These are phyloP conservation scores for Aurifilum marmelostoma DNA, from an alignment of 2,329 filamentous ascomycete species.

Conservation along the genomic window DNA sequence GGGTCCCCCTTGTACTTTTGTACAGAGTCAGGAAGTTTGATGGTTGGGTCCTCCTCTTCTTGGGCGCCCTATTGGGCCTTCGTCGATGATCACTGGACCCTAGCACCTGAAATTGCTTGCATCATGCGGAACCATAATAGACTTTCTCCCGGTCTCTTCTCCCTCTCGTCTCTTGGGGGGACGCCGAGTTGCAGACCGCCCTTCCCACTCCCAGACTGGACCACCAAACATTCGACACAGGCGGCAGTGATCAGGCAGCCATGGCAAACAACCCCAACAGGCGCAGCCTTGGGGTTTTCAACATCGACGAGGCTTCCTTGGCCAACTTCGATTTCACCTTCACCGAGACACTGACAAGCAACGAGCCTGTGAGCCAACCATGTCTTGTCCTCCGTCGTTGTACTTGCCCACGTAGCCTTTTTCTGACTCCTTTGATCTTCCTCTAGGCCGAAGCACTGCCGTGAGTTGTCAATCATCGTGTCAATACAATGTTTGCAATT, in stretches of 20 bases:
- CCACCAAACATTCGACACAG: background rate
- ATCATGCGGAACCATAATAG: background rate
- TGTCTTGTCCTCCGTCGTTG: background rate
- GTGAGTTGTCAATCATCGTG: conserved; percentile 15
- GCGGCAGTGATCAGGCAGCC: background rate
- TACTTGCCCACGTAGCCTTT: background rate
- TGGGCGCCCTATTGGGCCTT: background rate
- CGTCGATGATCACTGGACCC: background rate
- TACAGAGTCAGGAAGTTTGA: conserved; percentile 6
- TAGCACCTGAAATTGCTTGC: background rate
- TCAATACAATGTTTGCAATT: too few relatives aligned
- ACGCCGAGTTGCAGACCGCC: background rate
- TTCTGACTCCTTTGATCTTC: background rate
- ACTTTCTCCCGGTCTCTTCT: background rate
- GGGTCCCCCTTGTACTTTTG: conserved; percentile 19
- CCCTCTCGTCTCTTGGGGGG: background rate
- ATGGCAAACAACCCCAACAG: conserved; percentile 27
- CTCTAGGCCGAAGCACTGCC: conserved; percentile 21
- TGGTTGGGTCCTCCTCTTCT: background rate
- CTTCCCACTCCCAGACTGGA: background rate
- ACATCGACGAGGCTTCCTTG: conserved; percentile 20
- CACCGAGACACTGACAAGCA: conserved; percentile 17
- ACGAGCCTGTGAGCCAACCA: conserved; percentile 13
- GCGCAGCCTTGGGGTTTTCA: conserved; percentile 23
- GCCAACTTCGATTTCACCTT: conserved; percentile 26